phyloP scores from a whole-genome alignment of 331 rosid species.

The Arachis monticola region DNA sequence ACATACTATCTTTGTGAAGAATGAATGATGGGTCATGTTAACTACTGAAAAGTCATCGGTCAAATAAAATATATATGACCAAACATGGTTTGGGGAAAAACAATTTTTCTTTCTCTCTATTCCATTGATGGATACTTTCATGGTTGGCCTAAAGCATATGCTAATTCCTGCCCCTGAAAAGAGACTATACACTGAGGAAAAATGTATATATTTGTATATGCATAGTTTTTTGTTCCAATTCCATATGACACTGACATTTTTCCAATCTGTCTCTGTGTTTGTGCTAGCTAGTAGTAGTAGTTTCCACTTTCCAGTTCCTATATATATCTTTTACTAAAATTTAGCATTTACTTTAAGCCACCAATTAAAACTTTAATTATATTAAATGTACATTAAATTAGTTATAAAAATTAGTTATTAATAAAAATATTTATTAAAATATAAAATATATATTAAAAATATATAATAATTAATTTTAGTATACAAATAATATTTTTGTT shows the following conservation, averaged over 20 bases:
- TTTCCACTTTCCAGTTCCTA: neutral
- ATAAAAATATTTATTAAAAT: too few relatives aligned
- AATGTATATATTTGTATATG: slow-evolving; percentile 3
- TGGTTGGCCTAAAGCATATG: slow-evolving; percentile 44
- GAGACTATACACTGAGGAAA: slow-evolving; percentile 38
- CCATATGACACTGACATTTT: slow-evolving; percentile 41
- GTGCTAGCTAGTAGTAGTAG: slow-evolving; percentile 11
- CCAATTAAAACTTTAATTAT: neutral
- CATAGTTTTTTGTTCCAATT: slow-evolving; percentile 58
- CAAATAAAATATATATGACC: slow-evolving; percentile 15
- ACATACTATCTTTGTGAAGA: neutral
- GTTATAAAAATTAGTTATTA: too few relatives aligned
- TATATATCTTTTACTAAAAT: slow-evolving; percentile 30
- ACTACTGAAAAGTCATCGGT: slow-evolving; percentile 34
- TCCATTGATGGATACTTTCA: slow-evolving; percentile 40
- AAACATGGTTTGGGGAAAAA: slow-evolving; percentile 30
- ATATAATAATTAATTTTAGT: too few relatives aligned
- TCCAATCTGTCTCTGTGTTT: slow-evolving; percentile 40
- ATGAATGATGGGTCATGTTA: slow-evolving; percentile 33
- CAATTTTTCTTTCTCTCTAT: neutral
- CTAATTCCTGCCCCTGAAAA: slow-evolving; percentile 37
- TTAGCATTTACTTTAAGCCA: slow-evolving; percentile 43
- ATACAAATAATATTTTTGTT: too few relatives aligned
- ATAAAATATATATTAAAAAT: too few relatives aligned
- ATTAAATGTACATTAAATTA: too few relatives aligned